Evolutionary conservation across 441 rosid species (phyloP).

Genomic region (Cnidoscolus chayamansa): DNA sequence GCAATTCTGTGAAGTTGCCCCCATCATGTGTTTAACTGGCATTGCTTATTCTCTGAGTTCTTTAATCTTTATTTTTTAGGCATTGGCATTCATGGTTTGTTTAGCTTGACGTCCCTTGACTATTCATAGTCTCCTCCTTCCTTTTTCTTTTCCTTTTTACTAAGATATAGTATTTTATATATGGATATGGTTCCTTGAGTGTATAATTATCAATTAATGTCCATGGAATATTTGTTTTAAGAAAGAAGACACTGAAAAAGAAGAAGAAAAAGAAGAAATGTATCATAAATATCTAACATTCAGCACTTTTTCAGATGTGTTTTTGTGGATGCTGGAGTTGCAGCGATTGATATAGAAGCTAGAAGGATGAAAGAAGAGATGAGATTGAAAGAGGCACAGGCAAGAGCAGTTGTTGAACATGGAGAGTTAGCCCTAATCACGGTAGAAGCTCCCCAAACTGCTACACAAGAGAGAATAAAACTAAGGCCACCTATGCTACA

Average conservation of each 20-base stretch:
- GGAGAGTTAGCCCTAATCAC: constrained; percentile 91
- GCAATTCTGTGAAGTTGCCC: background rate
- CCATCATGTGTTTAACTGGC: background rate
- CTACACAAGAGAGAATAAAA: constrained; percentile 62
- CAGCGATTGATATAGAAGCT: constrained; percentile 85
- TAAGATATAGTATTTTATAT: too few relatives aligned
- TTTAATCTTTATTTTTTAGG: background rate
- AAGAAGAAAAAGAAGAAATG: background rate
- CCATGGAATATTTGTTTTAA: too few relatives aligned
- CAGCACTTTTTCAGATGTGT: constrained; percentile 63
- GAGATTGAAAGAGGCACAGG: constrained; percentile 81
- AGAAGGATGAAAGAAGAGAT: constrained; percentile 85
- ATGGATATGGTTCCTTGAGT: background rate
- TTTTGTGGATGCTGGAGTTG: constrained; percentile 94
- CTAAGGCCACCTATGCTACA: constrained; percentile 95
- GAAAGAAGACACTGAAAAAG: background rate
- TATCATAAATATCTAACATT: constrained; percentile 10
- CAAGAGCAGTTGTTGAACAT: constrained; percentile 85
- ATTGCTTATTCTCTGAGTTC: background rate
- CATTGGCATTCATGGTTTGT: background rate
- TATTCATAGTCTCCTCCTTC: background rate
- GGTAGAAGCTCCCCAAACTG: constrained; percentile 67
- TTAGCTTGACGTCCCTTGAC: background rate
- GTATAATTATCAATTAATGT: background rate
- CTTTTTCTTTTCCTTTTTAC: background rate